Conservation (phyloP, 257 asterid species). For the Forsythia suspensa region DNA sequence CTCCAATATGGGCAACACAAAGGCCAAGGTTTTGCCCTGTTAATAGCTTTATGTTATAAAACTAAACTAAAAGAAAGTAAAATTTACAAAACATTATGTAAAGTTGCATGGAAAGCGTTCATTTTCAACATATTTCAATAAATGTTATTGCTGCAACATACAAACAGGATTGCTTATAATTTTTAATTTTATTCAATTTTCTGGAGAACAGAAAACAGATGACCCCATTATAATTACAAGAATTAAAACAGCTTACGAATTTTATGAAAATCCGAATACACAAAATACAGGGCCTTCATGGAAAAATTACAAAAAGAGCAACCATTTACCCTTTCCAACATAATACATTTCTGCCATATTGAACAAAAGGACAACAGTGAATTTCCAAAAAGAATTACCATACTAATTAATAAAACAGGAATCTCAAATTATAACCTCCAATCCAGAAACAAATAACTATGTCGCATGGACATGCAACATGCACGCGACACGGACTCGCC, state of each 20-base stretch:
- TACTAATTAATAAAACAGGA: background rate
- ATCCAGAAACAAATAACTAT: background rate
- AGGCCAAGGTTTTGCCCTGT: slow-evolving; percentile 96
- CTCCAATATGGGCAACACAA: slow-evolving; percentile 88
- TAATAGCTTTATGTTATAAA: background rate
- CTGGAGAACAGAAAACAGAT: background rate
- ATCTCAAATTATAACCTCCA: background rate
- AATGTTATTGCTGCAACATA: background rate
- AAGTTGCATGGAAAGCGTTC: background rate
- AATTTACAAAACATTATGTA: background rate
- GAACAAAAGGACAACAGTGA: background rate
- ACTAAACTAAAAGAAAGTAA: background rate
- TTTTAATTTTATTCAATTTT: too few relatives aligned
- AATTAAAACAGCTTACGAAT: background rate
- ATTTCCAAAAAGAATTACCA: background rate
- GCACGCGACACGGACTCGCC: too few relatives aligned
- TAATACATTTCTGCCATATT: background rate
- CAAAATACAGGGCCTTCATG: background rate
- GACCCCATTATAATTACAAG: background rate
- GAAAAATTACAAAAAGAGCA: background rate
- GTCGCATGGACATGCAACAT: too few relatives aligned
- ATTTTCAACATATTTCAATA: background rate
- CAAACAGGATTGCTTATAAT: background rate
- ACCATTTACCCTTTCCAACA: background rate
- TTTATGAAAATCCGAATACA: background rate